Conservation (phyloP, 495 filamentous ascomycete species). For the Clohesyomyces aquaticus region DNA sequence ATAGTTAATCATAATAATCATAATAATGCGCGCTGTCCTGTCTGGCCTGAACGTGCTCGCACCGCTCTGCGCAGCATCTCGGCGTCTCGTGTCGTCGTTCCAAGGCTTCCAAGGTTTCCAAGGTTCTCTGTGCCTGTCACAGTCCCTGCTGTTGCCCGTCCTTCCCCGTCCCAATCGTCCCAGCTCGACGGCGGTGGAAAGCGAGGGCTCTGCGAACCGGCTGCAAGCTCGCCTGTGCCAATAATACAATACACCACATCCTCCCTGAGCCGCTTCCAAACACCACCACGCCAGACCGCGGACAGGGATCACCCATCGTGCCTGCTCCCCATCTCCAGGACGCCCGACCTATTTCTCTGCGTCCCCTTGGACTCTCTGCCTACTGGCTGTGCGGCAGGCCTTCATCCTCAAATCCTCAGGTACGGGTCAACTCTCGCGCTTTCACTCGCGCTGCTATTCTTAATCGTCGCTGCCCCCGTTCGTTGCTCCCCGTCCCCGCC, state of each 20-base stretch:
- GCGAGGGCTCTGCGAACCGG: conserved; percentile 1
- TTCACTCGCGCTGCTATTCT: conserved; percentile 10
- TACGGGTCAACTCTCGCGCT: neutral
- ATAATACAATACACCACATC: neutral
- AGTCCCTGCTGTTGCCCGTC: neutral
- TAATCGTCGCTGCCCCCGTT: neutral
- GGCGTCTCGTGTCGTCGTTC: no score
- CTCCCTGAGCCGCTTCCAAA: neutral
- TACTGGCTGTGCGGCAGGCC: conserved; percentile 1
- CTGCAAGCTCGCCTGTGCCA: neutral
- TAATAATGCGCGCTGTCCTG: no score
- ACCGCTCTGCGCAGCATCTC: no score
- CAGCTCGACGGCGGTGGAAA: neutral
- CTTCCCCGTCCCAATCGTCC: neutral
- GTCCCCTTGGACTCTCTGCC: no score
- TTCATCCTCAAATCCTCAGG: conserved; percentile 1
- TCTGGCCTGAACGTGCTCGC: no score
- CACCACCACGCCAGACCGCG: neutral
- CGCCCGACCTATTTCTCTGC: conserved; percentile 9
- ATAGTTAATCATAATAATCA: neutral
- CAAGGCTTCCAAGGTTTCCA: no score
- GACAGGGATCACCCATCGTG: conserved; percentile 23
- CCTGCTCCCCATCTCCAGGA: no score
- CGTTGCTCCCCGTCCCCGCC: no score
- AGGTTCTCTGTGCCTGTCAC: neutral